Evolutionary conservation across 2,329 filamentous ascomycete genomes (phyloP).

Genomic region (Colletotrichum gloeosporioides): DNA sequence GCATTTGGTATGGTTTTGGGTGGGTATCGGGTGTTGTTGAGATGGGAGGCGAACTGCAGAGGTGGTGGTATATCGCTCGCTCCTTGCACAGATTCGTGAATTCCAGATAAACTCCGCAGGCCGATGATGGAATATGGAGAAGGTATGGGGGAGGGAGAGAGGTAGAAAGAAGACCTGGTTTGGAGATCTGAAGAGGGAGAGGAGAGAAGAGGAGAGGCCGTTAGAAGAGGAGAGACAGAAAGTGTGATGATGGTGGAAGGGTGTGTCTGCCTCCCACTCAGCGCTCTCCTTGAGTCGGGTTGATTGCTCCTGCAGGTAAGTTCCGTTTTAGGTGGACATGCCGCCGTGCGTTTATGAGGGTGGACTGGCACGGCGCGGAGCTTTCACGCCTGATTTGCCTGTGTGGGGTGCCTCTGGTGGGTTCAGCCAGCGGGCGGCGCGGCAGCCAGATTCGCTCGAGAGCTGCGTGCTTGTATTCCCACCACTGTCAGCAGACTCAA

Average conservation of each 20-base stretch:
- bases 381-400: constrained; percentile 7
- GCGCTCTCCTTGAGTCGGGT: constrained; percentile 9
- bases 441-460: background rate
- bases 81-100: background rate
- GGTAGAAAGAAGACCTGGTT: background rate
- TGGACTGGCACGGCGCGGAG: constrained; percentile 3
- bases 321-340: background rate
- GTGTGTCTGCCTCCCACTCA: background rate
- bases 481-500: background rate
- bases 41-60: background rate
- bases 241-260: background rate
- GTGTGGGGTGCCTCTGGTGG: background rate
- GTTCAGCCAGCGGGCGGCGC: background rate
- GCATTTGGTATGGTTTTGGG: constrained; percentile 7
- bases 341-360: background rate
- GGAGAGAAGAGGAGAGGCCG: background rate
- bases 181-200: background rate
- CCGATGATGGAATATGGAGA: background rate
- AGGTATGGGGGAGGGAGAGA: background rate
- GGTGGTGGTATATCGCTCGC: background rate
- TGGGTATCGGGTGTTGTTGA: background rate
- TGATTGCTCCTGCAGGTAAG: constrained; percentile 3
- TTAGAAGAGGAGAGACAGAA: background rate
- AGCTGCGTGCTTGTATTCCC: background rate
- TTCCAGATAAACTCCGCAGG: background rate